Evolutionary conservation across 345 rosid species (phyloP).

Genomic region (Linum usitatissimum): DNA sequence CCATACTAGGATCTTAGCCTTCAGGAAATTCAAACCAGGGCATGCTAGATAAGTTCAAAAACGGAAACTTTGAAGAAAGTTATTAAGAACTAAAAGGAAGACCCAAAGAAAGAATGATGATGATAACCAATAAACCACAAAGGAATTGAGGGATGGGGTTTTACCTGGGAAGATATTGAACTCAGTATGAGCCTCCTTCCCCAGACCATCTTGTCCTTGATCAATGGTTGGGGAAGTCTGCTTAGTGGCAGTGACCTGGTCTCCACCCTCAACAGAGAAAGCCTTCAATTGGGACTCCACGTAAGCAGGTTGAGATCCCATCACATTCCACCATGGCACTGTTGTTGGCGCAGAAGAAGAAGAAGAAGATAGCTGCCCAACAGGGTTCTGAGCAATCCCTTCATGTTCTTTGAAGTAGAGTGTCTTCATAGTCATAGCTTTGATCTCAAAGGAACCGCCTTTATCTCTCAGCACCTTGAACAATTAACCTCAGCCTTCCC

Average conservation of each 20-base stretch:
- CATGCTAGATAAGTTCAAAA: no score
- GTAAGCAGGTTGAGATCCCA: conserved; percentile 41
- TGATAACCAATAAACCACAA: background rate
- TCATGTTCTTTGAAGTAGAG: conserved; percentile 53
- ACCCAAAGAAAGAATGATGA: no score
- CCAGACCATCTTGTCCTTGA: conserved; percentile 24
- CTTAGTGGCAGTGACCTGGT: conserved; percentile 24
- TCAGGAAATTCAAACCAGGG: no score
- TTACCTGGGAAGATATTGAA: conserved; percentile 62
- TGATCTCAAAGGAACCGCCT: conserved; percentile 12
- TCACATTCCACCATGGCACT: conserved; percentile 55
- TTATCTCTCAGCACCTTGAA: conserved; percentile 8
- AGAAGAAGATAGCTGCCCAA: conserved; percentile 40
- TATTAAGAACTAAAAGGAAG: no score
- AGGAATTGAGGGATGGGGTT: background rate
- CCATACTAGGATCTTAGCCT: background rate
- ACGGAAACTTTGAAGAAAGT: no score
- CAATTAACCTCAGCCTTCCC: conserved; percentile 18
- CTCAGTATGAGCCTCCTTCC: conserved; percentile 34
- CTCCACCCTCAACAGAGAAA: conserved; percentile 27
- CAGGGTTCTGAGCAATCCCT: conserved; percentile 36
- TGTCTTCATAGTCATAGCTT: conserved; percentile 72
- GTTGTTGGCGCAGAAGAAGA: conserved; percentile 36
- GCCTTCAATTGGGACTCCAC: conserved; percentile 41
- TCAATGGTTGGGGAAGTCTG: conserved; percentile 21